Evolutionary conservation across 78 protist genomes (phyloP), one percentile per base, ranked within the genome.

Genomic region (Mastigamoeba balamuthi): DNA sequence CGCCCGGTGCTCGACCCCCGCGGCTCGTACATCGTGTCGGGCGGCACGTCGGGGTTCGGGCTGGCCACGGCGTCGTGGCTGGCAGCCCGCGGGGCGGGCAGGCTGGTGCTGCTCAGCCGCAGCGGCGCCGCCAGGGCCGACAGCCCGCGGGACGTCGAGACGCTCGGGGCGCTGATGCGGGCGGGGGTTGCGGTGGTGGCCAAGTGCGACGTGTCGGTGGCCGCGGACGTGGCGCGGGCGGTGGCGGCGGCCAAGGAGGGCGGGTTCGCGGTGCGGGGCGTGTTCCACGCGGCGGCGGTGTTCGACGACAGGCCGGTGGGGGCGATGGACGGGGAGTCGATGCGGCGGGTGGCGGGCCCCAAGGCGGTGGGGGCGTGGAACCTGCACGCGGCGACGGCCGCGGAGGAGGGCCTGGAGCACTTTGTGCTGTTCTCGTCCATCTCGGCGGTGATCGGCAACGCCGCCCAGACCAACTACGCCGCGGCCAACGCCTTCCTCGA

Each of bases 401-500:
- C 7, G 3, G 41, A 37, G 36, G 30, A 63, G 28, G n/a, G n/a
- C n/a, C 66, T 85, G 23, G 82, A 53, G 43, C 23, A 71, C 75
- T 82, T 84, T 67, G 35, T 77, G 17, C 40, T 63, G 1, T 41
- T 72, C 44, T 80, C 88, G 0, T 77, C 86, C 0, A 36, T 77
- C 6, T 74, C 69, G 4, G 76, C 80, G 0, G 10, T 74, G 3
- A 33, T 85, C 25, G 93, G 93, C 4, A 75, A 79, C 40, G 28
- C 39, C 8, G 93, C 86, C 10, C 93, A 81, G 69, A 7, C 82
- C 1, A 79, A 77, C 73, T 88, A 88, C 69, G 78, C 85, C 2
- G 36, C 81, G 40, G 87, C 88, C 52, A 88, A 88, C 82, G 71
- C 82, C 28, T 85, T 82, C 52, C 91, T 86, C 43, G 93, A 88